Base-by-base conservation (phyloP, 148 eudicot species). In the Fagopyrum homotropicum region DNA sequence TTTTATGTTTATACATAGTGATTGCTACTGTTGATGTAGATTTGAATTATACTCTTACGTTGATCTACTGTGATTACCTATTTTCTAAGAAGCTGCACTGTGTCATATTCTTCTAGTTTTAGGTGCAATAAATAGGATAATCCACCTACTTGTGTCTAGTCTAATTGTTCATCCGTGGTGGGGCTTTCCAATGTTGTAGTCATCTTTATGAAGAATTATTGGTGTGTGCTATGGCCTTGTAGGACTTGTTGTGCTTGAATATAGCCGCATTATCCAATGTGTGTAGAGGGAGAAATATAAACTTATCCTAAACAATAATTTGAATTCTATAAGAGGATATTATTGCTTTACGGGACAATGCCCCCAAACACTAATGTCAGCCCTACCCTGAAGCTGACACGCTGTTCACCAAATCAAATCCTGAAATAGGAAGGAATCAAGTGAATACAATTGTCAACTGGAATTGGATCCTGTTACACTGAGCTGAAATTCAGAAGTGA, bases 31-130 rank as follows among this genome's bases (percentile, higher is more conserved):
- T 64, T 64, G 70, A 40, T 64, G 0, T 43, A 15, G 6, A 66
- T 14, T 15, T 63, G 2, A 16, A 29, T 63, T 14, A 46, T 66
- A 40, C 4, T 66, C 4, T 40, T 35, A 45, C 15, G 19, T 66
- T 35, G 71, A 35, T 66, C 71, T 66, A 64, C 12, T 64, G 69
- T 35, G 45, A 64, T 60, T 60, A 63, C 69, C 44, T 63, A 63
- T 63, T 63, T 63, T 7, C 26, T 29, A 63, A 22, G 44, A 61
- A 63, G 40, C 30, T 63, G 3, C 66, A 59, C 66, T 22, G 9
- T 63, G 71, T 43, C 47, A 35, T 49, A 9, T 49, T 66, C 47
- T 66, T 19, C 64, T 59, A 12, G 46, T 43, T 66, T 14, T 40
- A 30, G 71, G 19, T 14, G 15, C 5, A 66, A 43, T 17, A 66